These are phyloP conservation scores for Venturia asperata DNA, from an alignment of 2,329 filamentous ascomycete species.

Conservation along the genomic window DNA sequence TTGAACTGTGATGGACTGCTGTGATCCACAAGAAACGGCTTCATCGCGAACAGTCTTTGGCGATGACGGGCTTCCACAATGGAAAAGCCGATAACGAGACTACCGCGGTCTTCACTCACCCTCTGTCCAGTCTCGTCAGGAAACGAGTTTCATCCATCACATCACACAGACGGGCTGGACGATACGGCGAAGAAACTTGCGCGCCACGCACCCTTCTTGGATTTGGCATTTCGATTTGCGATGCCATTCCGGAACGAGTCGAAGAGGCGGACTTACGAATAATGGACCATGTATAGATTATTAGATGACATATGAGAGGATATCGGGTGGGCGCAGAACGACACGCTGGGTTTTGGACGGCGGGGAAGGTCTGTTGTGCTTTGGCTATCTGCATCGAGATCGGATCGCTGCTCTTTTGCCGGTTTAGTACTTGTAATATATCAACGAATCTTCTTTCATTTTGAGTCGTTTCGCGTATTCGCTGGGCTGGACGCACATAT, in stretches of 20 bases:
- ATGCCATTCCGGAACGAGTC: neutral
- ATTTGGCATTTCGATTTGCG: neutral
- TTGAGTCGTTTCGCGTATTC: neutral
- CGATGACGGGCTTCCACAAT: neutral
- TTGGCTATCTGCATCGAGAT: slow-evolving; percentile 6
- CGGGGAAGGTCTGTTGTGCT: neutral
- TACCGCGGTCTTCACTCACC: neutral
- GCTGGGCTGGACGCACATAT: neutral
- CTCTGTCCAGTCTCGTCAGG: neutral
- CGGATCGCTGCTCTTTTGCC: neutral
- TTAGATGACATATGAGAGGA: neutral
- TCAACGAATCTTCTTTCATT: neutral
- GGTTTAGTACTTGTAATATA: neutral
- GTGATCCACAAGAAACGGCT: neutral
- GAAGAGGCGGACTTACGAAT: neutral
- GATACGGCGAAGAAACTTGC: neutral
- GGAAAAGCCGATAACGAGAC: neutral
- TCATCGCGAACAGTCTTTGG: neutral
- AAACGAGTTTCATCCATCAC: neutral
- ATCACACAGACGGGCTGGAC: neutral
- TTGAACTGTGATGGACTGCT: neutral
- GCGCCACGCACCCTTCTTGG: neutral
- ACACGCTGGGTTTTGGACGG: neutral
- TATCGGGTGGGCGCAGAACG: neutral
- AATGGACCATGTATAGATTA: slow-evolving; percentile 13